phyloP scores from a whole-genome alignment of 2,329 filamentous ascomycete genomes.

The Arachnopeziza araneosa region DNA sequence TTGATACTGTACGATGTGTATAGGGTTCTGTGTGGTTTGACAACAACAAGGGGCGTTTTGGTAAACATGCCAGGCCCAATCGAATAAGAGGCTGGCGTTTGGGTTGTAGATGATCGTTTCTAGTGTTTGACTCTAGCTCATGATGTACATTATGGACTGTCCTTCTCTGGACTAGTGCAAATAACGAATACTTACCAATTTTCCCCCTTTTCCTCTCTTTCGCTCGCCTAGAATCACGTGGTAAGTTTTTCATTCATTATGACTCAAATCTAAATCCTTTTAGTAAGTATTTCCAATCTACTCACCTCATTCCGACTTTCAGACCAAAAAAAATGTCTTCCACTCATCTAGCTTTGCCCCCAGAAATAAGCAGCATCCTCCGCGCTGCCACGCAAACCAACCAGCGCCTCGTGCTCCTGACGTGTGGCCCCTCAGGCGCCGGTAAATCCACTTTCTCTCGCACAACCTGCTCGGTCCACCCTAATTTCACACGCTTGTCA shows the following conservation, averaged over 20 bases:
- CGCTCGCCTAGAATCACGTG: too few species aligned
- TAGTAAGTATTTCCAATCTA: too few species aligned
- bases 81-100: not conserved
- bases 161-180: slow-evolving; percentile 30
- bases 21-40: not conserved
- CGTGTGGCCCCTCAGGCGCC: not conserved
- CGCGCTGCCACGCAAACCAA: not conserved
- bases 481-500: not conserved
- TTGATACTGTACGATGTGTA: not conserved
- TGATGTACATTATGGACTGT: not conserved
- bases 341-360: too few species aligned
- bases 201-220: not conserved
- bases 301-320: too few species aligned
- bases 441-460: slow-evolving; percentile 4
- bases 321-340: too few species aligned
- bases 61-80: not conserved
- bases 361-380: too few species aligned
- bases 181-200: not conserved
- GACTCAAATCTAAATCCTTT: too few species aligned
- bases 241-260: too few species aligned
- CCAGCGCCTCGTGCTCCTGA: not conserved
- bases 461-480: not conserved
- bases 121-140: not conserved
- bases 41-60: not conserved
- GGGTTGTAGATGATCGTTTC: not conserved